Percentiles rank a stretch among this genome's conserved stretches.
Evolutionary conservation across 2,329 filamentous ascomycete species (phyloP).

Genomic region (Pseudogymnoascus sp.): DNA sequence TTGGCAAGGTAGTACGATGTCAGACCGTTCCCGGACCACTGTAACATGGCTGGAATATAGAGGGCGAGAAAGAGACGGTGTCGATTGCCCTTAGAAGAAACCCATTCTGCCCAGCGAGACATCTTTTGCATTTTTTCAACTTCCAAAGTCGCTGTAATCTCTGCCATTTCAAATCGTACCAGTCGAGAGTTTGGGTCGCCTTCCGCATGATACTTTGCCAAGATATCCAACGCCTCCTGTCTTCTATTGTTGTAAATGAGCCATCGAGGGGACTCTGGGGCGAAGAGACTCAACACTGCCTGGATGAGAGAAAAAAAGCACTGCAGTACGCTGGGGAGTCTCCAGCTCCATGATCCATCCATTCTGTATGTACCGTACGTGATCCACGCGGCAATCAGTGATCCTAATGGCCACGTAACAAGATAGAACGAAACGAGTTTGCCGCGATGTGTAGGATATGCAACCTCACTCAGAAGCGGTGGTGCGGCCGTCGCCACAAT

Average conservation of each 20-base stretch:
- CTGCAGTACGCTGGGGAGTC: slow-evolving; percentile 38
- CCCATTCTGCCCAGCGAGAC: slow-evolving; percentile 14
- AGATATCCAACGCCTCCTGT: slow-evolving; percentile 29
- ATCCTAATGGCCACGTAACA: slow-evolving; percentile 16
- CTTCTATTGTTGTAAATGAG: slow-evolving; percentile 28
- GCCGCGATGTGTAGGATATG: slow-evolving; percentile 15
- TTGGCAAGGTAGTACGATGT: slow-evolving; percentile 32
- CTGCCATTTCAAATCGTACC: slow-evolving; percentile 25
- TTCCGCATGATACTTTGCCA: slow-evolving; percentile 40
- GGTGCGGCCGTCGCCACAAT: slow-evolving; percentile 16
- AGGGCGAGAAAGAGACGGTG: slow-evolving; percentile 15
- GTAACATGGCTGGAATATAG: slow-evolving; percentile 10
- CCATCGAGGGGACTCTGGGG: slow-evolving; percentile 33
- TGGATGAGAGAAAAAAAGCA: slow-evolving; percentile 13
- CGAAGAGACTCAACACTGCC: slow-evolving; percentile 18
- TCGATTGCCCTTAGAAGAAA: slow-evolving; percentile 12
- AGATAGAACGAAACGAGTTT: slow-evolving; percentile 10
- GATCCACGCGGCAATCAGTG: slow-evolving; percentile 19
- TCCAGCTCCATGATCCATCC: slow-evolving; percentile 30
- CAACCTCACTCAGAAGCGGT: slow-evolving; percentile 14
- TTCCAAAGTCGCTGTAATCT: slow-evolving; percentile 31
- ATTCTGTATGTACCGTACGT: slow-evolving; percentile 17
- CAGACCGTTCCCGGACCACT: slow-evolving; percentile 15
- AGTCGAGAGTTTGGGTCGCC: slow-evolving; percentile 37
- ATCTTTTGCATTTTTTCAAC: slow-evolving; percentile 32